Evolutionary conservation across 1,284 basidiomycete species (phyloP).

Genomic region (Golubevia sp.): DNA sequence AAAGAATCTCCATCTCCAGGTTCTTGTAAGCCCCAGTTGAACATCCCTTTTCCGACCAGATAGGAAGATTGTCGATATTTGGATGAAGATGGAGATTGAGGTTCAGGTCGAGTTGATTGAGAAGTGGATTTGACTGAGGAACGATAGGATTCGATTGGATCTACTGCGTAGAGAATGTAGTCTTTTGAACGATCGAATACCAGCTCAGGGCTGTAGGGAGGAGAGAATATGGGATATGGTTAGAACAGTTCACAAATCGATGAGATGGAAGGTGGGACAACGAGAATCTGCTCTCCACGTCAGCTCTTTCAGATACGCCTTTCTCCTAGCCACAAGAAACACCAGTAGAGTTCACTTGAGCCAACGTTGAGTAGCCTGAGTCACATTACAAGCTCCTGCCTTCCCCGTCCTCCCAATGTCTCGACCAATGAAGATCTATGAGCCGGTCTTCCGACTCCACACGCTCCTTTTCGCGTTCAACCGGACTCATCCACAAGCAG

Average conservation of each 20-base stretch:
- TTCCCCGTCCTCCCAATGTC: too few species aligned
- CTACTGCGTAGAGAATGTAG: constrained; percentile 58
- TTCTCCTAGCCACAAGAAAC: too few species aligned
- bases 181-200: constrained; percentile 43
- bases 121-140: constrained; percentile 4
- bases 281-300: too few species aligned
- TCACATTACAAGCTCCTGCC: too few species aligned
- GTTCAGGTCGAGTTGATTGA: background rate
- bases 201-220: constrained; percentile 42
- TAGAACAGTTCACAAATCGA: background rate
- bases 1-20: constrained; percentile 47
- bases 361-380: too few species aligned
- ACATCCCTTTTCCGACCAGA: constrained; percentile 54
- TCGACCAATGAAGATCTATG: too few species aligned
- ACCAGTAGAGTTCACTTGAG: too few species aligned
- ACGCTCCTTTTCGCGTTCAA: too few species aligned
- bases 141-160: constrained; percentile 48
- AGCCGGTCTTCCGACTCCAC: too few species aligned
- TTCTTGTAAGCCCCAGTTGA: constrained; percentile 48
- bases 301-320: too few species aligned
- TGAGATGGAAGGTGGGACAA: background rate
- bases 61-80: constrained; percentile 18
- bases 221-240: background rate
- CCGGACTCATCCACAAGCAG: too few species aligned
- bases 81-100: background rate